phyloP scores from a whole-genome alignment of 257 asterid species.

The Cordia subcordata region DNA sequence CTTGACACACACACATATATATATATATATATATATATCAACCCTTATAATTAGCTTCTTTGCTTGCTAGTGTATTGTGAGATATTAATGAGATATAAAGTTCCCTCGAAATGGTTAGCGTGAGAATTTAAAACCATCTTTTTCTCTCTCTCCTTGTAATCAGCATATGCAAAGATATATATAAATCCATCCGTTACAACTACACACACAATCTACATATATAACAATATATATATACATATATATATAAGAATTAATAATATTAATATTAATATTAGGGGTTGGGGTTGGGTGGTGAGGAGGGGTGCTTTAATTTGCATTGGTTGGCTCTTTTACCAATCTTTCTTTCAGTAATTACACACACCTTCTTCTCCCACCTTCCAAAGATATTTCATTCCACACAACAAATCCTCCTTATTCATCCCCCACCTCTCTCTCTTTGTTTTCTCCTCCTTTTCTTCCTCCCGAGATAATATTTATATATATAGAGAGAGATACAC shows the following conservation, averaged over 20 bases:
- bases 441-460: constrained; percentile 11
- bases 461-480: not conserved
- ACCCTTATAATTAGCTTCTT: too few species aligned
- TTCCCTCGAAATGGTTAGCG: not conserved
- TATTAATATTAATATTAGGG: too few species aligned
- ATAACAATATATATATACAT: not conserved
- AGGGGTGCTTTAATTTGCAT: constrained; percentile 3
- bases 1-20: too few species aligned
- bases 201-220: constrained; percentile 11
- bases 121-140: constrained; percentile 5
- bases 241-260: not conserved
- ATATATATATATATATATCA: too few species aligned
- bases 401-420: not conserved
- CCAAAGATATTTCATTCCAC: constrained; percentile 28
- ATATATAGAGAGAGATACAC: too few species aligned
- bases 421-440: not conserved
- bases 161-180: too few species aligned
- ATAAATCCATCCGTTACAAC: constrained; percentile 55
- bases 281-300: not conserved
- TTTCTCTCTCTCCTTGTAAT: constrained; percentile 33
- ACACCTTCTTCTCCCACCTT: constrained; percentile 36
- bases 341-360: constrained; percentile 29
- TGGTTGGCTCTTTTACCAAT: constrained; percentile 23
- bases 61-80: not conserved
- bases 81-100: not conserved